Evolutionary conservation across 73 alveolate species (phyloP), one percentile per base, ranked within the genome.

Genomic region (Tetrahymena thermophila): DNA sequence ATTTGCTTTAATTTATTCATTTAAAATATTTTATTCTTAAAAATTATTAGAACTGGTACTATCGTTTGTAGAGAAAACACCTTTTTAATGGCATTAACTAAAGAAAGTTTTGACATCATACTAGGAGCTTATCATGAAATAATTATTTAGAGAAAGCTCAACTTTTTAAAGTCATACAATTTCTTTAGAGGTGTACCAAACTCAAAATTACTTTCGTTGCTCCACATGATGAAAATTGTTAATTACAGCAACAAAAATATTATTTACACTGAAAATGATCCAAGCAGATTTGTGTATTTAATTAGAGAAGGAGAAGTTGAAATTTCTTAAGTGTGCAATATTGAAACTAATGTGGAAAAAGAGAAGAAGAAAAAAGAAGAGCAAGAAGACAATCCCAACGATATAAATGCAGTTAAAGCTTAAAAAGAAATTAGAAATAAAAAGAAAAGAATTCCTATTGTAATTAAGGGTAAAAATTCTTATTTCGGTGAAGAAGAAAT

Each of bases 401-500:
- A 71, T 71, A 71, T 71, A 3, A 71, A 71, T 71, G 89, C 89
- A 3, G 37, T 71, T 34, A 71, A 71, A 71, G 89, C 89, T 28
- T 31, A 71, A 71, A 71, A 71, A 71, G 89, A 71, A 28, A 28
- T 71, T n/a, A 71, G 89, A 71, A 71, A 71, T 71, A 71, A 71
- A 71, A 71, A 71, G 89, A 71, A 71, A 71, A 71, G 89, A 71
- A 71, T 71, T 19, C 89, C 38, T 71, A 71, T 71, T 31, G 89
- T 71, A 19, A 71, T 71, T 34, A 71, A 71, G 31, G 89, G 89
- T 8, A 71, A 71, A 71, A 71, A 71, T 34, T 71, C 89, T 13
- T 71, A 71, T 71, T 71, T 71, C n/a, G 89, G 89, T 71, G 89
- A 71, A 71, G 89, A 71, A 71, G 89, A 71, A 71, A 71, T 71